Evolutionary conservation across 2,329 filamentous ascomycete species (phyloP).

Genomic region (Cladorrhinum sp.): DNA sequence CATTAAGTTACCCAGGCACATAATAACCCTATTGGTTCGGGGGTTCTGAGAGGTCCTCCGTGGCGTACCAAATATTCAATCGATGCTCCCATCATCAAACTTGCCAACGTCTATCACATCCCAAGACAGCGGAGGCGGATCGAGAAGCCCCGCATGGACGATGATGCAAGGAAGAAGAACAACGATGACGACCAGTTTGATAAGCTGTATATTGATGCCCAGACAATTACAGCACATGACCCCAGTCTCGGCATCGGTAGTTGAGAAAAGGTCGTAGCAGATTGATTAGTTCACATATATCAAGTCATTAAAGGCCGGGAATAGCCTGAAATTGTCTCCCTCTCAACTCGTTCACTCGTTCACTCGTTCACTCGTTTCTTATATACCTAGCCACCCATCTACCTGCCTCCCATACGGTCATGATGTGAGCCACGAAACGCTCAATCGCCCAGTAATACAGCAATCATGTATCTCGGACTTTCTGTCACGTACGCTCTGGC

Average conservation of each 20-base stretch:
- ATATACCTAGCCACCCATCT: slow-evolving; percentile 22
- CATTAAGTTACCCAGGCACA: too few relatives aligned
- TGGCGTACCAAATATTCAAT: too few relatives aligned
- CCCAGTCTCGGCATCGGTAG: slow-evolving; percentile 27
- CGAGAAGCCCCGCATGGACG: slow-evolving; percentile 27
- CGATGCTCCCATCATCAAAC: too few relatives aligned
- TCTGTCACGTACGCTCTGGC: slow-evolving; percentile 31
- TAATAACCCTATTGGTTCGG: too few relatives aligned
- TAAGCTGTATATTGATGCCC: slow-evolving; percentile 20
- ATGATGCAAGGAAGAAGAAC: slow-evolving; percentile 22
- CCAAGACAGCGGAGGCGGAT: slow-evolving; percentile 22
- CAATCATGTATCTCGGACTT: slow-evolving; percentile 32
- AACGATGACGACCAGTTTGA: slow-evolving; percentile 24
- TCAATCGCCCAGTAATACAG: slow-evolving; percentile 20
- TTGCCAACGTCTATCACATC: too few relatives aligned
- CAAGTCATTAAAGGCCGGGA: slow-evolving; percentile 24
- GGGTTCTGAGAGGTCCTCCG: too few relatives aligned
- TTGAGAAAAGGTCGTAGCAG: slow-evolving; percentile 21
- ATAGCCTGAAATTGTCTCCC: slow-evolving; percentile 27
- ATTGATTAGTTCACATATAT: slow-evolving; percentile 23
- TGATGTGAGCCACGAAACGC: too few relatives aligned
- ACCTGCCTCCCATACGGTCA: slow-evolving; percentile 23
- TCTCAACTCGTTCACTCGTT: slow-evolving; percentile 23
- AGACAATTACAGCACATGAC: slow-evolving; percentile 20
- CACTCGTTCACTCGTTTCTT: slow-evolving; percentile 25